These are phyloP conservation scores for Torulaspora indica DNA, from an alignment of 805 yeast species.

Conservation along the genomic window DNA sequence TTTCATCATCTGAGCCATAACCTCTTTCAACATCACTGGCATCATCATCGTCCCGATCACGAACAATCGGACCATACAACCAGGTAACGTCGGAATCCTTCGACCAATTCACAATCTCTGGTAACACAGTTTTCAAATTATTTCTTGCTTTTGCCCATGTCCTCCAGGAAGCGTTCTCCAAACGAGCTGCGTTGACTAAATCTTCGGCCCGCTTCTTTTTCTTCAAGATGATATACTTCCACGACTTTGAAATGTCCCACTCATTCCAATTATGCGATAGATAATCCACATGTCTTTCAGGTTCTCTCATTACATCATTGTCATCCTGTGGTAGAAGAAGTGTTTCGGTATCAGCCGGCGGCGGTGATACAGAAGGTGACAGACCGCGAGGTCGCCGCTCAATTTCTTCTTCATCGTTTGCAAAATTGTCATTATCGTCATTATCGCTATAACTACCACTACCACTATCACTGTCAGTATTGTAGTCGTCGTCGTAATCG, in stretches of 20 bases:
- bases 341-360: conserved; percentile 31
- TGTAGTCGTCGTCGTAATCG: conserved; percentile 13
- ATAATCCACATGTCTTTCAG: conserved; percentile 89
- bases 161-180: conserved; percentile 93
- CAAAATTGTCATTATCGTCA: conserved; percentile 11
- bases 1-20: conserved; percentile 41
- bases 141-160: conserved; percentile 94
- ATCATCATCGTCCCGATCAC: conserved; percentile 17
- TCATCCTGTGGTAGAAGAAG: conserved; percentile 68
- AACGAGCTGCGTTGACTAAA: conserved; percentile 73
- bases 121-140: conserved; percentile 74
- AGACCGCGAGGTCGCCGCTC: conserved; percentile 8
- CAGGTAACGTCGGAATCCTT: conserved; percentile 97
- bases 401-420: conserved; percentile 8
- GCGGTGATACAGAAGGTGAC: conserved; percentile 37
- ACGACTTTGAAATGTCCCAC: conserved; percentile 83
- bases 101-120: conserved; percentile 91
- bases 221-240: conserved; percentile 86
- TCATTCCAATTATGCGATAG: conserved; percentile 96
- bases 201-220: conserved; percentile 53
- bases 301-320: conserved; percentile 70
- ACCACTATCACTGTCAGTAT: conserved; percentile 15
- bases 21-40: conserved; percentile 25
- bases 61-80: conserved; percentile 82
- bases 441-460: conserved; percentile 1